Evolutionary conservation across 495 filamentous ascomycete genomes (phyloP).

Genomic region (Saxophila tyrrhenica): DNA sequence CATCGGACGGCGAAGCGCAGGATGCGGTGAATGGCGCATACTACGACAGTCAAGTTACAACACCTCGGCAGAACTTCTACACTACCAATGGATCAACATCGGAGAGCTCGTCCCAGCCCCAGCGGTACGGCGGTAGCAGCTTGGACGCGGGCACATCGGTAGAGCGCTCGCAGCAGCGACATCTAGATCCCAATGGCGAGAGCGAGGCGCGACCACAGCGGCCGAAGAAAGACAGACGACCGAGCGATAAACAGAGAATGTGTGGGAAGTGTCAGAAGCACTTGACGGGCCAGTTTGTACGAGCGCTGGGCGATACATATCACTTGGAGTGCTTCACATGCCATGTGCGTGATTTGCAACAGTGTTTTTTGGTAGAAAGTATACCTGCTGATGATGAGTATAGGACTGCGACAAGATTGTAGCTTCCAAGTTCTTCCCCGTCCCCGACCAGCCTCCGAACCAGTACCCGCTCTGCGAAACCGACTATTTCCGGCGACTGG

Average conservation of each 20-base stretch:
- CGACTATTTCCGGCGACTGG: conserved; percentile 90
- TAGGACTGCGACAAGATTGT: conserved; percentile 96
- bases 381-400: neutral
- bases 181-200: neutral
- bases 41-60: conserved; percentile 8
- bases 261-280: conserved; percentile 83
- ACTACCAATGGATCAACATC: neutral
- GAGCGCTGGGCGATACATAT: conserved; percentile 81
- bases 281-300: conserved; percentile 89
- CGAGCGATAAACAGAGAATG: conserved; percentile 31
- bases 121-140: neutral
- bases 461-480: conserved; percentile 97
- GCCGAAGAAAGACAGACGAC: conserved; percentile 11
- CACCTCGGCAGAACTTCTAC: neutral
- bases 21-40: conserved; percentile 5
- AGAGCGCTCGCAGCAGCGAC: neutral
- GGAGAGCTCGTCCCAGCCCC: neutral
- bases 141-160: neutral
- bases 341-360: conserved; percentile 45
- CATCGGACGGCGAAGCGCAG: conserved; percentile 5
- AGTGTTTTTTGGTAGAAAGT: neutral
- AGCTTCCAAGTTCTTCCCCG: conserved; percentile 96
- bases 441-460: conserved; percentile 73
- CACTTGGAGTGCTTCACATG: conserved; percentile 98
- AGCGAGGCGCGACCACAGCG: neutral